Evolutionary conservation across 306 rosid genomes (phyloP), one percentile per base, ranked within the genome.

Genomic region (Oemleria cerasiformis): DNA sequence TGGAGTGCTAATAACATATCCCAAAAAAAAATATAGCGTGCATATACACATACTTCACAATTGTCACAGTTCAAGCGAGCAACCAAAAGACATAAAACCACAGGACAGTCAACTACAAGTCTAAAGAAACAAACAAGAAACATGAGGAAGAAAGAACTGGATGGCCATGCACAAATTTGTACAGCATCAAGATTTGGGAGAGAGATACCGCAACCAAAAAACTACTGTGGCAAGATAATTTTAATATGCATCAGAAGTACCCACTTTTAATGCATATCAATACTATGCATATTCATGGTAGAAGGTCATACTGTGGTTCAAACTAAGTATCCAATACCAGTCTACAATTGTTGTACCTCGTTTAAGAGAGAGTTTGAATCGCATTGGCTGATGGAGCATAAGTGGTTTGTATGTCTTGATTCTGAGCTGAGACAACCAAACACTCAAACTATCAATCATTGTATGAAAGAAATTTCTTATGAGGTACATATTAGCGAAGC

Each of bases 351-450:
- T 59, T 72, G 63, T 86, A 93, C 98, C 98, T 93, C 98, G 68
- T 89, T 93, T 82, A 93, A 84, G 78, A 94, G 93, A 81, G 98
- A 94, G 80, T 87, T 84, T 48, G 98, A 81, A 74, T 91, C 91
- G 75, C 98, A 94, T 19, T 81, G 88, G 86, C 97, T 94, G 80
- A 94, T 94, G 81, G 98, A 91, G 86, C 98, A 94, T 78, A 94
- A 77, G 87, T 87, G 88, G 80, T 94, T 89, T 59, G 98, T 91
- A 63, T 91, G 89, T 45, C 76, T 81, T 66, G 98, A 91, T 82
- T 83, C 84, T 65, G 79, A 86, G 87, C 98, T 94, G 92, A 67
- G 30, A 73, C 19, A 70, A 63, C 60, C 63, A 63, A 36, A 40
- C 64, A 67, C 10, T 9, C n/a, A 2, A 30, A 68, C 58, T 19